Percentiles rank a stretch among this genome's conserved stretches.
phyloP scores from a whole-genome alignment of 1,284 basidiomycete species.

The Heliocybe sulcata region DNA sequence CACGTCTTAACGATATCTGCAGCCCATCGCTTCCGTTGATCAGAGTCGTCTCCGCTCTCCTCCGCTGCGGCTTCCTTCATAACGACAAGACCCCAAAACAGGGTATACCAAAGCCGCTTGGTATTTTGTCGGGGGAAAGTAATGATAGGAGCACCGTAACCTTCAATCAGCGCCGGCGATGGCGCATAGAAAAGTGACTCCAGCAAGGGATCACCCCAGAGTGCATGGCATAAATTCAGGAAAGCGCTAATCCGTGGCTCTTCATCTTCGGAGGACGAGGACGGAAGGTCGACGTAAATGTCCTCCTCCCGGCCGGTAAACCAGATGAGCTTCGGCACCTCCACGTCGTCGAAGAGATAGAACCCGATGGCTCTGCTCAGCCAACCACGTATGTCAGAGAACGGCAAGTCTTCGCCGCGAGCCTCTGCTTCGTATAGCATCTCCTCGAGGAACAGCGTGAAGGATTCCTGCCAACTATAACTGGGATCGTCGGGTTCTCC shows the following conservation, averaged over 20 bases:
- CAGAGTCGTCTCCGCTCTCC: conserved; percentile 12
- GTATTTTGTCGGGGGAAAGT: conserved; percentile 55
- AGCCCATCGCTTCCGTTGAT: conserved; percentile 35
- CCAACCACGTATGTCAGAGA: conserved; percentile 36
- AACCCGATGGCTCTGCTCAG: conserved; percentile 64
- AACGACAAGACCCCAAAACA: conserved; percentile 50
- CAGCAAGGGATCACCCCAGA: conserved; percentile 72
- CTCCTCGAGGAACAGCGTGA: conserved; percentile 48
- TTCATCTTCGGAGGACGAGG: conserved; percentile 11
- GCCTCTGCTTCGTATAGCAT: conserved; percentile 31
- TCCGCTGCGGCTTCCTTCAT: conserved; percentile 27
- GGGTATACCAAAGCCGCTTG: conserved; percentile 67
- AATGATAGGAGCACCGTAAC: conserved; percentile 43
- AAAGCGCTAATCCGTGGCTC: conserved; percentile 22
- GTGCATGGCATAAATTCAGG: conserved; percentile 38
- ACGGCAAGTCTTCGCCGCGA: conserved; percentile 23
- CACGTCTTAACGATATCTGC: conserved; percentile 27
- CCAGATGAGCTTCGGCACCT: conserved; percentile 58
- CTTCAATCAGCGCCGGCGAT: conserved; percentile 45
- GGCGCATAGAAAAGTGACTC: conserved; percentile 50
- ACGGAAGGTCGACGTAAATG: conserved; percentile 30
- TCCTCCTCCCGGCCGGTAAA: conserved; percentile 51
- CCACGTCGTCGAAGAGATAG: conserved; percentile 69
- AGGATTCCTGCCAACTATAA: conserved; percentile 70
- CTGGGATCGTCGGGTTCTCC: conserved; percentile 26